These are phyloP conservation scores for Venturia effusa DNA, from an alignment of 2,329 filamentous ascomycete genomes.

Conservation along the genomic window DNA sequence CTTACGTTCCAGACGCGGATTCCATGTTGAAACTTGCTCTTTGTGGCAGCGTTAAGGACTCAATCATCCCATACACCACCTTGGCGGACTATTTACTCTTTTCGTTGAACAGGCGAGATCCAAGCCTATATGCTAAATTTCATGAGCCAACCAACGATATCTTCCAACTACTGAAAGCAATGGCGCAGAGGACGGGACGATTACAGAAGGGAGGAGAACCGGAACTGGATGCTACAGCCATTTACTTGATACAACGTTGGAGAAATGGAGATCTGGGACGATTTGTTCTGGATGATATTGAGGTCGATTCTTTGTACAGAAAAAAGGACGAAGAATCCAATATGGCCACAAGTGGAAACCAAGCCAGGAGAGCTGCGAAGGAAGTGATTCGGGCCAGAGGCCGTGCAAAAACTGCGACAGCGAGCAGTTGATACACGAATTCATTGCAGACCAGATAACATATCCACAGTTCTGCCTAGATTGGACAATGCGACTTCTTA, in stretches of 20 bases:
- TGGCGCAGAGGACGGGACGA: conserved; percentile 66
- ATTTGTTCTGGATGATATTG: conserved; percentile 71
- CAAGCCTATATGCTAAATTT: conserved; percentile 52
- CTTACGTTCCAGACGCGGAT: conserved; percentile 74
- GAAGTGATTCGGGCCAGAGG: conserved; percentile 30
- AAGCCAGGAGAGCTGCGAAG: conserved; percentile 58
- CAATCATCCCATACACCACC: conserved; percentile 64
- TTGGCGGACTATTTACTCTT: conserved; percentile 87
- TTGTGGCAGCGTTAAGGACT: conserved; percentile 83
- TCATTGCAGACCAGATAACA: not conserved
- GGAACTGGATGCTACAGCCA: conserved; percentile 60
- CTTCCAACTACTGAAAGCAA: conserved; percentile 55
- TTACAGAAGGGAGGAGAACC: conserved; percentile 62
- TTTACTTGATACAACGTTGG: conserved; percentile 77
- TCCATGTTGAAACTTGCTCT: conserved; percentile 93
- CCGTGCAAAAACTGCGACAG: not conserved
- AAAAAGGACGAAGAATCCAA: conserved; percentile 34
- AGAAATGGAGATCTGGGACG: conserved; percentile 62
- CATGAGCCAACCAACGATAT: conserved; percentile 73
- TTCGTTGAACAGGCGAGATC: conserved; percentile 61
- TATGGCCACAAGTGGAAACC: conserved; percentile 49
- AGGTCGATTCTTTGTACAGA: conserved; percentile 46
- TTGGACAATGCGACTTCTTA: not conserved
- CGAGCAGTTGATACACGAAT: not conserved
- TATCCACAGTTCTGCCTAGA: not conserved